Conservation (phyloP, 2,329 filamentous ascomycete genomes). For the Teratosphaeria zuluensis region DNA sequence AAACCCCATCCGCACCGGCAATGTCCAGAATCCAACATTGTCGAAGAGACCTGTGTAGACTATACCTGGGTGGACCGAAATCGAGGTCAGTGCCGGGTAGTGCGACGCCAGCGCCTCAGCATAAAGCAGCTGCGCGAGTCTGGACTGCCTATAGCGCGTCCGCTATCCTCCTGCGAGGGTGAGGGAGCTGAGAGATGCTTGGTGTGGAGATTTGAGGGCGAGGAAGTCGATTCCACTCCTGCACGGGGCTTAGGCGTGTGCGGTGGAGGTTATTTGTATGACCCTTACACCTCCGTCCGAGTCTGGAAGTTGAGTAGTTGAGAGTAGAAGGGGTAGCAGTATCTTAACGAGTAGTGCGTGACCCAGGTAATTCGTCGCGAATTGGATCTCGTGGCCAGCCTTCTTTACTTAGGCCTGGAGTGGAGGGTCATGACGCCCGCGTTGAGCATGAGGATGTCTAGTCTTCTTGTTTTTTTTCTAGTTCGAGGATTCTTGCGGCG, state of each 20-base stretch:
- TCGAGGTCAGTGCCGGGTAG: conserved; percentile 36
- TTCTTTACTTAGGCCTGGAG: background rate
- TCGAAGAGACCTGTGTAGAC: background rate
- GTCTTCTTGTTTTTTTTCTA: background rate
- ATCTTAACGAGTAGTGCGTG: conserved; percentile 27
- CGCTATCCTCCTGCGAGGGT: too few relatives aligned
- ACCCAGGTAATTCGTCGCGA: conserved; percentile 26
- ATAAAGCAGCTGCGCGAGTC: conserved; percentile 43
- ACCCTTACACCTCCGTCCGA: background rate
- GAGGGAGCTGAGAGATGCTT: background rate
- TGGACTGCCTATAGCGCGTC: conserved; percentile 39
- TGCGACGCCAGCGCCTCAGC: conserved; percentile 31
- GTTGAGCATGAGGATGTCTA: background rate
- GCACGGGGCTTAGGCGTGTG: conserved; percentile 33
- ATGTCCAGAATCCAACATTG: background rate
- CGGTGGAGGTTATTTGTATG: background rate
- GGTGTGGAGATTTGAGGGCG: conserved; percentile 29
- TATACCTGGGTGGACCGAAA: conserved; percentile 39
- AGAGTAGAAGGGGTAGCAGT: conserved; percentile 27
- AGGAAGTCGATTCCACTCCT: conserved; percentile 22
- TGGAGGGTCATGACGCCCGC: background rate
- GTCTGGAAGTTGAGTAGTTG: background rate
- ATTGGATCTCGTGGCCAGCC: conserved; percentile 1
- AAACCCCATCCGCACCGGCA: background rate
- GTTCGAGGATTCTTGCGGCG: background rate